These are phyloP conservation scores for Phytophthora citricola DNA, from an alignment of 352 stramenopile species.

Conservation along the genomic window DNA sequence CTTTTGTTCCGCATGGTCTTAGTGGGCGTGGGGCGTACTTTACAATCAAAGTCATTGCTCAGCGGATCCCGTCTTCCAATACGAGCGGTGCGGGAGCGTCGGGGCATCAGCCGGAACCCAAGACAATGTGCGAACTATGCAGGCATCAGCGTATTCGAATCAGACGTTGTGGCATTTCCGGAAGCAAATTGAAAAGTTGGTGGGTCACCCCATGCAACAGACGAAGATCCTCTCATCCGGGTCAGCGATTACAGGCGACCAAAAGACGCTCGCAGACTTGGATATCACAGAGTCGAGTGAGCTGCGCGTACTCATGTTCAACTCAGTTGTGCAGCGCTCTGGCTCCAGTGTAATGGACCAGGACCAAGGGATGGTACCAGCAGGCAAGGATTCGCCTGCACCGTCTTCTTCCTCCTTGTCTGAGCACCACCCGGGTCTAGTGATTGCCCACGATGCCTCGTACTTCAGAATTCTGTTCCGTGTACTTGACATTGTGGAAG, in stretches of 20 bases:
- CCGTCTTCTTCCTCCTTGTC: conserved; percentile 17
- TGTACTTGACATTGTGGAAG: conserved; percentile 72
- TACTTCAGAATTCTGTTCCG: conserved; percentile 90
- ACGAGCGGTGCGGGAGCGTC: conserved; percentile 30
- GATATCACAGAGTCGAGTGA: conserved; percentile 81
- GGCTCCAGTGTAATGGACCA: conserved; percentile 43
- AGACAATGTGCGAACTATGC: conserved; percentile 69
- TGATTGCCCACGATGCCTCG: conserved; percentile 69
- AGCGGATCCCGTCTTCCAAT: conserved; percentile 73
- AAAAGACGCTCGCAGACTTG: conserved; percentile 85
- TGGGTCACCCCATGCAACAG: conserved; percentile 78
- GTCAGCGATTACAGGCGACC: conserved; percentile 71
- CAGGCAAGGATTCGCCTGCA: conserved; percentile 25
- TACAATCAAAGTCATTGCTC: conserved; percentile 79
- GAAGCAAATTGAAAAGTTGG: conserved; percentile 75
- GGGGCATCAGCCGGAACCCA: conserved; percentile 26
- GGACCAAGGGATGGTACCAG: conserved; percentile 44
- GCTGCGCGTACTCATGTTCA: conserved; percentile 84
- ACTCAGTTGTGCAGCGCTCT: conserved; percentile 71
- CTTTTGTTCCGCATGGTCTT: conserved; percentile 69
- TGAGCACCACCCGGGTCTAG: conserved; percentile 60
- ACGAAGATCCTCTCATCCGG: conserved; percentile 83
- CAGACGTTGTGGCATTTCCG: conserved; percentile 76
- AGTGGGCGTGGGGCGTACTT: conserved; percentile 78
- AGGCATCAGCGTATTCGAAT: conserved; percentile 76